Evolutionary conservation across 345 rosid genomes (phyloP), one percentile per base, ranked within the genome.

Genomic region (Cardamine chenopodiifolia): DNA sequence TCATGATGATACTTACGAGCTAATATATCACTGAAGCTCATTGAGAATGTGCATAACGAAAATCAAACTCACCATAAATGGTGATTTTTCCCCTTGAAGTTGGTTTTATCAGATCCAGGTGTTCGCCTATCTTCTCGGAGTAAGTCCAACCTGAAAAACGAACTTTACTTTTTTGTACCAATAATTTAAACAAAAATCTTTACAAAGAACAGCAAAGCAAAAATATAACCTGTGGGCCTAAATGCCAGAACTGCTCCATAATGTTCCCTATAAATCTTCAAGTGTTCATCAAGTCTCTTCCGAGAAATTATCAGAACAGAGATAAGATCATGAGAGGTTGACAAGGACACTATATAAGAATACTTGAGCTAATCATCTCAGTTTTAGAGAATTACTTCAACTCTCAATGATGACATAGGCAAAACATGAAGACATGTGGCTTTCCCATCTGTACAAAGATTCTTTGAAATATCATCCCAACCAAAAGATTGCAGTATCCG

Each of bases 391-490:
- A 20, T 42, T 57, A 87, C 97, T 82, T 89, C 94, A 78, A 80
- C 61, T 75, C 64, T 79, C 78, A 89, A 52, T 64, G 88, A 81
- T 61, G 94, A 87, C 71, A 91, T 85, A 29, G 94, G 92, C 68
- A 87, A 77, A 68, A 91, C 92, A 80, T 91, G 92, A 47, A 91
- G 88, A 81, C 70, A 66, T 18, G 97, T 86, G 56, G 81, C 85
- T 50, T 82, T 83, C 68, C 89, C 91, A 83, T 87, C 85, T 8
- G 78, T 70, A 71, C 81, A 85, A 55, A 91, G 90, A 79, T 78
- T 84, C 44, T 74, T 68, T 0, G 88, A 84, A 12, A 89, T 84
- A 42, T 91, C 92, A 77, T 88, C 85, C 90, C 92, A 89, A 53
- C 80, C 83, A 62, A 86, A 87, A 57, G 90, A 84, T 56, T 86